Conservation (phyloP, 2,329 filamentous ascomycete genomes). For the Alternaria rosae region DNA sequence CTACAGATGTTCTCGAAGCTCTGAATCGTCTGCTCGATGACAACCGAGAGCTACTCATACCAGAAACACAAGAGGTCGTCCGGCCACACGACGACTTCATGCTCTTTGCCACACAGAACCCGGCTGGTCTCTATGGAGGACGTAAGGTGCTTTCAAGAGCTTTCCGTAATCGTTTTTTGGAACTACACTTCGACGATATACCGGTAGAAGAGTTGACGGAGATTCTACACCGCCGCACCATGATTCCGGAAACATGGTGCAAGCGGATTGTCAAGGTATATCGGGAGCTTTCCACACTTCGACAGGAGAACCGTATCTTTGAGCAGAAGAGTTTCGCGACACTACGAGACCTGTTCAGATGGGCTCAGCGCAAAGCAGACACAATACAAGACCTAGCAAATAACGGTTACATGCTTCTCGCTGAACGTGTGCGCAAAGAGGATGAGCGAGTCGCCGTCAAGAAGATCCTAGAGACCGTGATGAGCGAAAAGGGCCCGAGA, state of each 20-base stretch:
- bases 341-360: conserved; percentile 91
- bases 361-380: conserved; percentile 86
- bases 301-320: conserved; percentile 90
- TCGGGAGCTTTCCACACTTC: conserved; percentile 85
- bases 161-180: conserved; percentile 95
- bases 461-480: conserved; percentile 84
- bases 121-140: conserved; percentile 92
- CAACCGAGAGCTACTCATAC: conserved; percentile 92
- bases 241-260: conserved; percentile 91
- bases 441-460: conserved; percentile 88
- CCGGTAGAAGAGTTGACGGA: conserved; percentile 91
- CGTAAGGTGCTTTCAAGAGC: conserved; percentile 91
- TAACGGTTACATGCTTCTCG: conserved; percentile 96
- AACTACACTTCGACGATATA: conserved; percentile 98
- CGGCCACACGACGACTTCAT: conserved; percentile 94
- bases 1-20: conserved; percentile 95
- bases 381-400: conserved; percentile 86
- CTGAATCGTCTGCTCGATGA: conserved; percentile 95
- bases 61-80: conserved; percentile 94
- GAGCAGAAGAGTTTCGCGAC: conserved; percentile 99
- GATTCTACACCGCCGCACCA: conserved; percentile 86
- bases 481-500: conserved; percentile 66
- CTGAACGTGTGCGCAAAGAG: conserved; percentile 89
- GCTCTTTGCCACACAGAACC: conserved; percentile 97
- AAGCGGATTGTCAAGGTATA: conserved; percentile 92